phyloP scores from a whole-genome alignment of 768 basidiomycete genomes.

The Rubroboletus pulcherrimus region DNA sequence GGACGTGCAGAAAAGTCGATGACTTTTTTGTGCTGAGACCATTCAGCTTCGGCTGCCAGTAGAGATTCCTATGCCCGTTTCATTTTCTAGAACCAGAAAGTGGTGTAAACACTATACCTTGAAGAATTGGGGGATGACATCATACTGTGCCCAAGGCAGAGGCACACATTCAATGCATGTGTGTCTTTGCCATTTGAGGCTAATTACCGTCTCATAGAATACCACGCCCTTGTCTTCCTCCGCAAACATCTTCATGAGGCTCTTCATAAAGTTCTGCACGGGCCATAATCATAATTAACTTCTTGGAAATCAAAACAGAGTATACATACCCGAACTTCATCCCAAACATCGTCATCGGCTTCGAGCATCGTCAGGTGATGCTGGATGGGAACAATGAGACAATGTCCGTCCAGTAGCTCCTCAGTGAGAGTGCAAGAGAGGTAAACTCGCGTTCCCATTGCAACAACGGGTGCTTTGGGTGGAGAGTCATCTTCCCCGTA shows the following conservation, averaged over 20 bases:
- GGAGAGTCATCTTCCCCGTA: slow-evolving; percentile 89
- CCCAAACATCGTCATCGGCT: slow-evolving; percentile 97
- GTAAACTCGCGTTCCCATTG: slow-evolving; percentile 87
- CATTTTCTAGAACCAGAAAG: slow-evolving; percentile 4
- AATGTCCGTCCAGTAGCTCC: slow-evolving; percentile 89
- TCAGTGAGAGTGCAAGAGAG: slow-evolving; percentile 86
- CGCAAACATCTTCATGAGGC: slow-evolving; percentile 91
- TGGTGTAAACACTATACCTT: slow-evolving; percentile 44
- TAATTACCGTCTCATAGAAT: slow-evolving; percentile 93
- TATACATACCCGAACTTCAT: slow-evolving; percentile 78
- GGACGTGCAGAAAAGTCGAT: slow-evolving; percentile 90
- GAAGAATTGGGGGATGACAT: slow-evolving; percentile 90
- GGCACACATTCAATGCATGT: slow-evolving; percentile 94
- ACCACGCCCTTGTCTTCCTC: slow-evolving; percentile 91
- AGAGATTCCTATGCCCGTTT: slow-evolving; percentile 74
- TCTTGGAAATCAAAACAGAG: neutral
- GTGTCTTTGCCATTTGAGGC: slow-evolving; percentile 83
- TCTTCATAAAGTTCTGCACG: slow-evolving; percentile 77
- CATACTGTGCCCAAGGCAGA: slow-evolving; percentile 83
- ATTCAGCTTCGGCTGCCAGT: slow-evolving; percentile 87
- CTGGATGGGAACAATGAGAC: slow-evolving; percentile 92
- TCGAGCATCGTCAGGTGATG: slow-evolving; percentile 90
- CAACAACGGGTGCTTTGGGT: slow-evolving; percentile 84
- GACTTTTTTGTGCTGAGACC: slow-evolving; percentile 97
- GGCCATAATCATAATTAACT: slow-evolving; percentile 2